Evolutionary conservation across 1,284 basidiomycete genomes (phyloP).

Genomic region (Mycosarcoma maydis): DNA sequence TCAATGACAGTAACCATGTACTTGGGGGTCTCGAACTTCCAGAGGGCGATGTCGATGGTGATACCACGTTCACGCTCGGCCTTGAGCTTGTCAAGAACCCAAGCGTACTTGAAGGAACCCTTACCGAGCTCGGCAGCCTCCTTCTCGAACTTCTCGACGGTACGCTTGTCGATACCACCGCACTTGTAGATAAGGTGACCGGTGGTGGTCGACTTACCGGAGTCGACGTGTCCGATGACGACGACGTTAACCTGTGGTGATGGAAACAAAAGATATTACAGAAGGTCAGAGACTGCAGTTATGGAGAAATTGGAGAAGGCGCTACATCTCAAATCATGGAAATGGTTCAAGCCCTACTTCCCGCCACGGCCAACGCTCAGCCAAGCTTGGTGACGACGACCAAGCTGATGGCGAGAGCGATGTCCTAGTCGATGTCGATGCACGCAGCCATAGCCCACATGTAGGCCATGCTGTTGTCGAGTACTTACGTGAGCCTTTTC

Average conservation of each 20-base stretch:
- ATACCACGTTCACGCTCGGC: conserved; percentile 99
- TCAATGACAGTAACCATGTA: conserved; percentile 82
- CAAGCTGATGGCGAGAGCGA: background rate
- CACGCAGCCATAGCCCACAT: background rate
- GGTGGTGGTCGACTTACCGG: conserved; percentile 96
- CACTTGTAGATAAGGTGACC: conserved; percentile 99
- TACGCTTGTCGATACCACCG: conserved; percentile 99
- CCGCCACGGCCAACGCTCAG: background rate
- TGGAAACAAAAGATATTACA: conserved; percentile 1
- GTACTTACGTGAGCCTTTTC: conserved; percentile 59
- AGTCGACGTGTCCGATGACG: conserved; percentile 68
- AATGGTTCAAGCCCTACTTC: too few species aligned
- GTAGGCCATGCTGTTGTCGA: background rate
- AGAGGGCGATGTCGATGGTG: conserved; percentile 95
- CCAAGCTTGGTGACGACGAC: conserved; percentile 2
- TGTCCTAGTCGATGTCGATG: too few species aligned
- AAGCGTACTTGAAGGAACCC: conserved; percentile 96
- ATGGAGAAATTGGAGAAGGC: too few species aligned
- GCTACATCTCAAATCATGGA: too few species aligned
- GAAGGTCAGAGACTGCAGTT: too few species aligned
- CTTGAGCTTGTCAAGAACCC: conserved; percentile 99
- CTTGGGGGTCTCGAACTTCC: conserved; percentile 68
- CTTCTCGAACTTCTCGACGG: conserved; percentile 99
- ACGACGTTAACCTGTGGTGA: conserved; percentile 67
- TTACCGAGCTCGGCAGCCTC: conserved; percentile 99